These are phyloP conservation scores for Elongisporangium prolatum DNA, from an alignment of 352 stramenopile genomes.

Conservation along the genomic window DNA sequence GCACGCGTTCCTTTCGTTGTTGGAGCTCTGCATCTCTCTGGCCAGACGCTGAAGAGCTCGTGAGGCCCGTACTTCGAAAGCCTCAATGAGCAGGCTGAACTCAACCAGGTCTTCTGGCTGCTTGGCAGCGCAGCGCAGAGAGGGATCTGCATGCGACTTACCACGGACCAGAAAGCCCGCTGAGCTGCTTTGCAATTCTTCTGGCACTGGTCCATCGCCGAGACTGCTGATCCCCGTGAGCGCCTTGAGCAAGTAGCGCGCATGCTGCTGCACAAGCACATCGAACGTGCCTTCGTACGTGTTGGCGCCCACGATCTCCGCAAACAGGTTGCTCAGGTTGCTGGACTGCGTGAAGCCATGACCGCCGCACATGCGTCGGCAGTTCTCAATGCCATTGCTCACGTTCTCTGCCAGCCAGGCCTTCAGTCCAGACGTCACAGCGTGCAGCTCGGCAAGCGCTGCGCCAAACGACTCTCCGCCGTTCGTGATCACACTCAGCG, in stretches of 20 bases:
- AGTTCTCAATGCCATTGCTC: conserved; percentile 16
- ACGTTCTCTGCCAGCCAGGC: conserved; percentile 18
- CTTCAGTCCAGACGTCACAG: conserved; percentile 5
- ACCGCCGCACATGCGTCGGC: conserved; percentile 21
- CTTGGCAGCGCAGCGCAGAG: conserved; percentile 29
- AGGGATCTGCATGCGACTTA: conserved; percentile 20
- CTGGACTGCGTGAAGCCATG: conserved; percentile 33
- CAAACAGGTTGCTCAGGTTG: conserved; percentile 24
- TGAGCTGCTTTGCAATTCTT: conserved; percentile 1
- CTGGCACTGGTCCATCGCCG: too few relatives aligned
- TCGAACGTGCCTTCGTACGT: conserved; percentile 59
- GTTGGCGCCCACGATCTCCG: conserved; percentile 29
- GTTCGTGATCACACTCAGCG: background rate
- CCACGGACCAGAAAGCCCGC: conserved; percentile 27
- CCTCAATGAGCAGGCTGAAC: conserved; percentile 28
- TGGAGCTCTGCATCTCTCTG: conserved; percentile 31
- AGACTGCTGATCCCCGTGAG: background rate
- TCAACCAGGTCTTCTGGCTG: conserved; percentile 26
- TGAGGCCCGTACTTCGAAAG: conserved; percentile 30
- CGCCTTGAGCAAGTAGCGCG: conserved; percentile 36
- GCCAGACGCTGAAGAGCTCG: conserved; percentile 24
- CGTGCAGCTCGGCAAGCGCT: conserved; percentile 9
- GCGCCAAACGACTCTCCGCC: background rate
- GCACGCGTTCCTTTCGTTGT: conserved; percentile 41
- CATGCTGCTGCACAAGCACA: conserved; percentile 51